phyloP scores from a whole-genome alignment of 306 rosid species.

The Rosa persica region DNA sequence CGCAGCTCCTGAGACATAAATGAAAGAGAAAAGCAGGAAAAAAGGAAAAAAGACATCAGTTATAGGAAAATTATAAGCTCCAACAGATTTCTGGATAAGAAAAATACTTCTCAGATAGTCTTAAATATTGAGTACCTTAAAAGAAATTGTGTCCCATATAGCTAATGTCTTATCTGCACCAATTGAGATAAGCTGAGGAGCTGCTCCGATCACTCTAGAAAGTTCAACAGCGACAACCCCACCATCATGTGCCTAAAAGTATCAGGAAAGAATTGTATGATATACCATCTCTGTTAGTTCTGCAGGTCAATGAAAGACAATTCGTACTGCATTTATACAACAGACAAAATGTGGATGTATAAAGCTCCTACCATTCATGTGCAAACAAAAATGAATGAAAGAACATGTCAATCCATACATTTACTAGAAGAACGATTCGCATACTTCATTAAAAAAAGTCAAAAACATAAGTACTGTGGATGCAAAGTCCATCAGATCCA shows the following conservation, averaged over 20 bases:
- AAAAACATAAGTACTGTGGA: not conserved
- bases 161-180: conserved; percentile 99
- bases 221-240: conserved; percentile 98
- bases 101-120: conserved; percentile 19
- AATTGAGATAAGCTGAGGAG: conserved; percentile 97
- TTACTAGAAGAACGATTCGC: not conserved
- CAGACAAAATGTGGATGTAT: conserved; percentile 22
- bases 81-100: conserved; percentile 12
- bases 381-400: conserved; percentile 4
- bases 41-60: conserved; percentile 2
- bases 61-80: not conserved
- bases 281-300: not conserved
- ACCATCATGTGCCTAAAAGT: conserved; percentile 89
- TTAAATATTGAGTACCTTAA: conserved; percentile 56
- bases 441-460: not conserved
- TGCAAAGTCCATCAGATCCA: not conserved
- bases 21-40: conserved; percentile 11
- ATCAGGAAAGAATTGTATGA: conserved; percentile 21
- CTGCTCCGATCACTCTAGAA: conserved; percentile 91
- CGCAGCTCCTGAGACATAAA: conserved; percentile 73
- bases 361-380: conserved; percentile 17
- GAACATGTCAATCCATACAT: not conserved
- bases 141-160: conserved; percentile 94
- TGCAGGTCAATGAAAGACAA: not conserved
- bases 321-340: not conserved